Base-by-base conservation (phyloP, 345 rosid genomes). In the Leavenworthia alabamica region DNA sequence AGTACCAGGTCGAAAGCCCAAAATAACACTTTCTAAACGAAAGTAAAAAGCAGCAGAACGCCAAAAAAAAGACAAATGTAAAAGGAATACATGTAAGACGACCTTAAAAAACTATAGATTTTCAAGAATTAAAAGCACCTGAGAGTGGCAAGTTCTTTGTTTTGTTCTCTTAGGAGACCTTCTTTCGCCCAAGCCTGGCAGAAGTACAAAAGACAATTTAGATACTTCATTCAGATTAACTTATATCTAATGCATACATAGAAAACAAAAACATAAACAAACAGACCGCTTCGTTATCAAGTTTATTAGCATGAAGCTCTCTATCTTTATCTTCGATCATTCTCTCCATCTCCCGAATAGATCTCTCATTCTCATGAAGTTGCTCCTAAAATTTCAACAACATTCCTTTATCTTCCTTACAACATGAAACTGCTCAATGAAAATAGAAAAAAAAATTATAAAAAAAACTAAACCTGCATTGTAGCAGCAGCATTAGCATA, bases 151-250 rank as follows among this genome's bases (percentile, higher is more conserved):
- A 93, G 72, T 72, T 93, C 99, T 68, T 87, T 87, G 47, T 84
- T 87, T 68, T 89, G 97, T 74, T 89, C 97, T 69, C 88, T 82
- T 8, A 93, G 74, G 51, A 89, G 86, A 64, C 82, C 97, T 67
- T 93, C 97, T 72, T 90, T 93, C n/a, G 86, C 99, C 99, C 99
- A 90, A 8, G 86, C 89, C 99, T 93, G 56, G 37, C 29, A 51
- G 14, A 26, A 73, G 49, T 10, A 66, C 6, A 64, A 48, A 33
- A 31, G 40, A 79, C 22, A 90, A 47, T 33, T 42, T 26, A 51
- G 65, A 6, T 20, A 33, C 47, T 29, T 29, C 71, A 41, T 17
- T 31, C 24, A 64, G 10, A 20, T 20, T 20, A 23, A 23, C 8
- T 4, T 15, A 29, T 13, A 32, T 31, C 12, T 20, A 47, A 24